Conservation (phyloP, 805 yeast species). For the Candida tallmaniae region DNA sequence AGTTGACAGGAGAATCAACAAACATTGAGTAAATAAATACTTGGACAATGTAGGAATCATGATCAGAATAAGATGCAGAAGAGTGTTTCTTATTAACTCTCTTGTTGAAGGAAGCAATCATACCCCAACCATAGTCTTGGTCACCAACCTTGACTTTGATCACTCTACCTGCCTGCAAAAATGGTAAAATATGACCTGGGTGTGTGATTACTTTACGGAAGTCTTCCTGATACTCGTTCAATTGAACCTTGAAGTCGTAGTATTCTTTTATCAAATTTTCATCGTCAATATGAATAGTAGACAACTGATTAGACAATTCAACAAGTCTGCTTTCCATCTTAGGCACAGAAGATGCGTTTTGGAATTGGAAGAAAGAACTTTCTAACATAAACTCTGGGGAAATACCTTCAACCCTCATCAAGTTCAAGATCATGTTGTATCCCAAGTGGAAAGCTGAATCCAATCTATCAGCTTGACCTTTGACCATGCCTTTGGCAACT, state of each 20-base stretch:
- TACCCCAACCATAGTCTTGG: slow-evolving; percentile 93
- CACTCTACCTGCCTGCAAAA: slow-evolving; percentile 85
- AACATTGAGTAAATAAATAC: slow-evolving; percentile 78
- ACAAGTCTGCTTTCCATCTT: slow-evolving; percentile 62
- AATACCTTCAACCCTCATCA: slow-evolving; percentile 96
- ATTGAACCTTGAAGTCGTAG: slow-evolving; percentile 72
- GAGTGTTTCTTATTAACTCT: slow-evolving; percentile 57
- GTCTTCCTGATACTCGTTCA: slow-evolving; percentile 68
- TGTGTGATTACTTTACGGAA: slow-evolving; percentile 80
- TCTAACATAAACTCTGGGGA: slow-evolving; percentile 97
- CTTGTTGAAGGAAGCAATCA: slow-evolving; percentile 72
- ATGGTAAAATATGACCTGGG: slow-evolving; percentile 81
- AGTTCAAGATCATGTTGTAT: slow-evolving; percentile 92
- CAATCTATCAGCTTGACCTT: slow-evolving; percentile 96
- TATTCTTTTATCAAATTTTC: slow-evolving; percentile 73
- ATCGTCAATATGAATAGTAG: slow-evolving; percentile 59
- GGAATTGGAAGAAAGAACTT: slow-evolving; percentile 91
- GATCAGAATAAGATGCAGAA: slow-evolving; percentile 60
- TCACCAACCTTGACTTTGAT: slow-evolving; percentile 59
- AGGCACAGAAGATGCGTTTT: slow-evolving; percentile 89
- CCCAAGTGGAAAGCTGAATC: slow-evolving; percentile 98
- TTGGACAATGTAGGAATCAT: slow-evolving; percentile 83
- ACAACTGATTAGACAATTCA: slow-evolving; percentile 48
- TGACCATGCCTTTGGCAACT: slow-evolving; percentile 98
- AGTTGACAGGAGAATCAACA: slow-evolving; percentile 76